phyloP scores from a whole-genome alignment of 495 filamentous ascomycete genomes.

The Barbatosphaeria neglecta region DNA sequence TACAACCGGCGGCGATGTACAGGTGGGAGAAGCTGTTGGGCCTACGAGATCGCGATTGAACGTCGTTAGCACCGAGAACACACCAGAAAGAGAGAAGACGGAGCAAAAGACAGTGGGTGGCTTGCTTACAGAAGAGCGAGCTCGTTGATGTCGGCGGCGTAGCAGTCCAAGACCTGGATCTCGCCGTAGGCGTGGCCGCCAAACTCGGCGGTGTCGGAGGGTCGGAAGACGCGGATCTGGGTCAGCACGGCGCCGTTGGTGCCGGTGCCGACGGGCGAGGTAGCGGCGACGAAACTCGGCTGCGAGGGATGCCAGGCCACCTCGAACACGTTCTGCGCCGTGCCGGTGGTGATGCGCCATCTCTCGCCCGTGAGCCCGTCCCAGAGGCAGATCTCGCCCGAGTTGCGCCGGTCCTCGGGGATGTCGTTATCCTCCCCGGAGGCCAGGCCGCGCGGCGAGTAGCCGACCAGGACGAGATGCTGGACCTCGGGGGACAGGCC shows the following conservation, averaged over 20 bases:
- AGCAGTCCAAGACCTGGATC: slow-evolving; percentile 49
- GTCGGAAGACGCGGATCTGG: slow-evolving; percentile 37
- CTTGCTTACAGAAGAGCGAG: slow-evolving; percentile 46
- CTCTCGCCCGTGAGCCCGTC: slow-evolving; percentile 39
- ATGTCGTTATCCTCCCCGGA: slow-evolving; percentile 43
- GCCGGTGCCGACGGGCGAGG: slow-evolving; percentile 37
- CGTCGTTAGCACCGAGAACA: slow-evolving; percentile 26
- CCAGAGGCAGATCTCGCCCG: slow-evolving; percentile 68
- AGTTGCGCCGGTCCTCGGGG: slow-evolving; percentile 34
- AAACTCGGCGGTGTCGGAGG: slow-evolving; percentile 12
- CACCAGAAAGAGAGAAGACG: slow-evolving; percentile 10
- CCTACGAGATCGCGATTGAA: slow-evolving; percentile 13
- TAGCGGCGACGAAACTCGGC: slow-evolving; percentile 48
- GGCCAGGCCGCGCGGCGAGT: slow-evolving; percentile 44
- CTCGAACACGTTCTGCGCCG: slow-evolving; percentile 67
- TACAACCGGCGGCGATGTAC: slow-evolving; percentile 74
- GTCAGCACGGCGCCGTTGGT: slow-evolving; percentile 29
- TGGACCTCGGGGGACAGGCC: slow-evolving; percentile 38
- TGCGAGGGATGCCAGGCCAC: slow-evolving; percentile 62
- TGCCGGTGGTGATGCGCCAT: slow-evolving; percentile 33
- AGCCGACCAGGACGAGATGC: slow-evolving; percentile 62
- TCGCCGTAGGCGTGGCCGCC: slow-evolving; percentile 20
- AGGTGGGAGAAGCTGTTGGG: slow-evolving; percentile 30
- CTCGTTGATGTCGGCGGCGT: slow-evolving; percentile 80
- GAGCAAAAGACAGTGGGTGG: neutral